phyloP scores from a whole-genome alignment of 78 protist genomes.

The Cavenderia fasciculata region DNA sequence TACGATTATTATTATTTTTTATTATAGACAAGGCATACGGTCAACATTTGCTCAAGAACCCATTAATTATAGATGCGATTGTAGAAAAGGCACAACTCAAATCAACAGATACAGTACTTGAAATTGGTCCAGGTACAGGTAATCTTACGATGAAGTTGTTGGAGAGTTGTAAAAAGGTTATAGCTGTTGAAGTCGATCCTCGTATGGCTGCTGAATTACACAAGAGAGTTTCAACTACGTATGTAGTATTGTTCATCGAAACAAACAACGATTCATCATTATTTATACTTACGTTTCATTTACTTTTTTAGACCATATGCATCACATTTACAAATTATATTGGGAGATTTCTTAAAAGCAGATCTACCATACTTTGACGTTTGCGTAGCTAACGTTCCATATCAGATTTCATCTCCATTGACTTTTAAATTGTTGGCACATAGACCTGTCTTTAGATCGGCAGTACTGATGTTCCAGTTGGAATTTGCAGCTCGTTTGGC shows the following conservation, averaged over 20 bases:
- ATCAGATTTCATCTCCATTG: slow-evolving; percentile 98
- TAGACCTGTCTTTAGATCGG: slow-evolving; percentile 93
- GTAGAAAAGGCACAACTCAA: slow-evolving; percentile 92
- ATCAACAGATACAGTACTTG: slow-evolving; percentile 97
- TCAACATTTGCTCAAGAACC: slow-evolving; percentile 98
- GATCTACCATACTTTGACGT: slow-evolving; percentile 97
- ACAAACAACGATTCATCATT: not conserved
- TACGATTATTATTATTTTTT: not conserved
- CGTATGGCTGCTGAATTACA: slow-evolving; percentile 98
- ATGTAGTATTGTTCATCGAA: not conserved
- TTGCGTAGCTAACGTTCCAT: slow-evolving; percentile 98
- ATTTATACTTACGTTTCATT: not conserved
- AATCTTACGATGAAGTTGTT: slow-evolving; percentile 97
- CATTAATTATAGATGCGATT: slow-evolving; percentile 94
- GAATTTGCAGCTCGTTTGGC: slow-evolving; percentile 98
- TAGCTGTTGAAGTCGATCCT: slow-evolving; percentile 98
- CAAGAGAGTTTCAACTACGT: slow-evolving; percentile 96
- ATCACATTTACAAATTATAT: slow-evolving; percentile 84
- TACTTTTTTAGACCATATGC: slow-evolving; percentile 66
- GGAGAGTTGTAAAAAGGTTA: slow-evolving; percentile 91
- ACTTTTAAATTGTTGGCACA: slow-evolving; percentile 97
- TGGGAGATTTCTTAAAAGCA: slow-evolving; percentile 93
- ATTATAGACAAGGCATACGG: slow-evolving; percentile 91
- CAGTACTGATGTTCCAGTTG: slow-evolving; percentile 98
- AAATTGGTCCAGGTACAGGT: slow-evolving; percentile 99